phyloP scores from a whole-genome alignment of 192 early-diverging fungal species.

The Coemansia sp. region DNA sequence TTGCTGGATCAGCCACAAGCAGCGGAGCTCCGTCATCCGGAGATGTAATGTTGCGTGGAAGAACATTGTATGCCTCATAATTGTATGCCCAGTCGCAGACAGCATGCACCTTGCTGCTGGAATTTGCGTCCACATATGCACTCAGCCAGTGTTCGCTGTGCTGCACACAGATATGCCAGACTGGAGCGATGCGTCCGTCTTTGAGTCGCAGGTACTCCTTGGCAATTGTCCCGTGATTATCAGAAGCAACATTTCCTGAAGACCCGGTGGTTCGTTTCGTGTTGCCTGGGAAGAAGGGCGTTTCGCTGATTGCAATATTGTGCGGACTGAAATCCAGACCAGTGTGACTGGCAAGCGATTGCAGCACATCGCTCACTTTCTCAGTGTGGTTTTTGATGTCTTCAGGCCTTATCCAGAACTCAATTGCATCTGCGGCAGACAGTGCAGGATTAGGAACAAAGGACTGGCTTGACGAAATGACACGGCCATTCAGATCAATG shows the following conservation, averaged over 20 bases:
- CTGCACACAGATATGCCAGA: slow-evolving; percentile 83
- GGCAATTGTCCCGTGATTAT: slow-evolving; percentile 58
- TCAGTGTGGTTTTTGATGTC: neutral
- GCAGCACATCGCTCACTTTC: neutral
- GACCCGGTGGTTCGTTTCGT: neutral
- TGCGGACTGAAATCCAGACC: neutral
- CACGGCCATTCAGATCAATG: slow-evolving; percentile 60
- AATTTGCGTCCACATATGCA: slow-evolving; percentile 62
- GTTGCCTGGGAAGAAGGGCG: neutral
- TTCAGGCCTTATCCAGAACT: neutral
- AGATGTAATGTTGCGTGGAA: slow-evolving; percentile 77
- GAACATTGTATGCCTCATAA: slow-evolving; percentile 76
- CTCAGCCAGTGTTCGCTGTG: slow-evolving; percentile 81
- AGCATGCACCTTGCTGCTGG: slow-evolving; percentile 60
- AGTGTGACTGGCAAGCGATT: slow-evolving; percentile 8
- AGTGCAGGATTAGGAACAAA: slow-evolving; percentile 42
- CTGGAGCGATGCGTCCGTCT: slow-evolving; percentile 61
- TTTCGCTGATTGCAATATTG: neutral
- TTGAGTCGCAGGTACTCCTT: slow-evolving; percentile 67
- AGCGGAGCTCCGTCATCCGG: slow-evolving; percentile 67
- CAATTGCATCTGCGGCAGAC: neutral
- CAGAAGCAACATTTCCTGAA: slow-evolving; percentile 24
- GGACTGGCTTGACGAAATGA: slow-evolving; percentile 76
- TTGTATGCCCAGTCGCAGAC: slow-evolving; percentile 83
- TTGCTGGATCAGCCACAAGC: slow-evolving; percentile 59